phyloP scores from a whole-genome alignment of 2,329 filamentous ascomycete genomes.

The Lasiodiplodia sp. region DNA sequence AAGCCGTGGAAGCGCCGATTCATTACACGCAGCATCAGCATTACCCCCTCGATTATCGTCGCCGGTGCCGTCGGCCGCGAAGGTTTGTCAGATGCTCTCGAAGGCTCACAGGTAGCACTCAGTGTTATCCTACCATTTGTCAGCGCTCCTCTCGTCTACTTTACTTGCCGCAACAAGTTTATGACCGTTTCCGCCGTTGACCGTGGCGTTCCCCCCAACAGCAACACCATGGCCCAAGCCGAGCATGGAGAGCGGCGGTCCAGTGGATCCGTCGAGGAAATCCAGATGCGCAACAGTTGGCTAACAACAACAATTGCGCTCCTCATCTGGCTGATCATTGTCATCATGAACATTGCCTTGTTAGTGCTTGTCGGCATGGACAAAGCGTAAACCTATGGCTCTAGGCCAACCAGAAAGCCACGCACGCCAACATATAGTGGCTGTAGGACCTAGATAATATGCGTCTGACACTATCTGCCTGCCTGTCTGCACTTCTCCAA shows the following conservation, averaged over 20 bases:
- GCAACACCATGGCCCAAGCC: conserved; percentile 8
- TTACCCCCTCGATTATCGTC: conserved; percentile 83
- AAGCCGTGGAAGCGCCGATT: conserved; percentile 81
- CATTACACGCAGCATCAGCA: conserved; percentile 79
- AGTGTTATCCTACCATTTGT: conserved; percentile 83
- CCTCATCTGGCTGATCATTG: conserved; percentile 76
- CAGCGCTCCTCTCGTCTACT: conserved; percentile 83
- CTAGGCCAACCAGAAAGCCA: background rate
- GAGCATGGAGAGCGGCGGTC: conserved; percentile 31
- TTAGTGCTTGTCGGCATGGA: conserved; percentile 71
- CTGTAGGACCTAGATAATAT: background rate
- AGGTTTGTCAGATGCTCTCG: conserved; percentile 75
- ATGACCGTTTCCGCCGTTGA: conserved; percentile 69
- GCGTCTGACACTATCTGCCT: background rate
- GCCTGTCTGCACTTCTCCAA: background rate
- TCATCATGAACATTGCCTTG: conserved; percentile 80
- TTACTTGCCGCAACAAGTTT: conserved; percentile 78
- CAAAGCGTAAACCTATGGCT: conserved; percentile 2
- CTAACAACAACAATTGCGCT: conserved; percentile 65
- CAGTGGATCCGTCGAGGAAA: conserved; percentile 38
- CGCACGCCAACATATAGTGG: background rate
- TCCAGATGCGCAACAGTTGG: conserved; percentile 77
- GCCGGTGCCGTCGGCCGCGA: conserved; percentile 77
- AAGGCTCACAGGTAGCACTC: conserved; percentile 78
- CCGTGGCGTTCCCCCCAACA: conserved; percentile 1